Evolutionary conservation across 2,329 filamentous ascomycete species (phyloP).

Genomic region (Aureobasidium sp.): DNA sequence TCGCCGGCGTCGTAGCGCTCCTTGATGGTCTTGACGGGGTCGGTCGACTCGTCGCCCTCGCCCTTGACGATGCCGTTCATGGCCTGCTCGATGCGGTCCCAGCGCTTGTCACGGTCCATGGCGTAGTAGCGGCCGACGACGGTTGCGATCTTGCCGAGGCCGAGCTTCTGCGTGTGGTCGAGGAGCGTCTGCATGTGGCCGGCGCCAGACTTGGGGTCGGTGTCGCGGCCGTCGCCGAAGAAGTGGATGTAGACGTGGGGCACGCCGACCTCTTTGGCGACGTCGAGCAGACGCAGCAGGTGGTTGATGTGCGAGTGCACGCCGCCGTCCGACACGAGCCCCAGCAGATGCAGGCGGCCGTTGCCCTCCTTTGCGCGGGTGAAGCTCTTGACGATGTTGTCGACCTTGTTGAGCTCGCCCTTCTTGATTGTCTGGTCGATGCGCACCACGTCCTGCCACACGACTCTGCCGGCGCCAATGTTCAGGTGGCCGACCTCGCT

Average conservation of each 20-base stretch:
- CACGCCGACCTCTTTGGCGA: slow-evolving; percentile 80
- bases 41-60: slow-evolving; percentile 77
- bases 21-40: slow-evolving; percentile 80
- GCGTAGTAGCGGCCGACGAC: slow-evolving; percentile 94
- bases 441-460: slow-evolving; percentile 88
- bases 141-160: slow-evolving; percentile 79
- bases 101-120: slow-evolving; percentile 99
- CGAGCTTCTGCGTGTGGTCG: slow-evolving; percentile 73
- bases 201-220: slow-evolving; percentile 88
- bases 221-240: slow-evolving; percentile 96
- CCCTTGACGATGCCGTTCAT: slow-evolving; percentile 80
- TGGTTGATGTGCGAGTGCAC: slow-evolving; percentile 96
- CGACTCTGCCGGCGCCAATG: slow-evolving; percentile 93
- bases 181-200: slow-evolving; percentile 84
- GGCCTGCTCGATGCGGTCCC: slow-evolving; percentile 87
- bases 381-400: slow-evolving; percentile 72
- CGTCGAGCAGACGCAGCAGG: slow-evolving; percentile 76
- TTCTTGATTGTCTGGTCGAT: slow-evolving; percentile 93
- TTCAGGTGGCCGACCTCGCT: slow-evolving; percentile 98
- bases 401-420: slow-evolving; percentile 65
- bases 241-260: slow-evolving; percentile 97
- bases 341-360: slow-evolving; percentile 84
- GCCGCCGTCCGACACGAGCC: slow-evolving; percentile 89
- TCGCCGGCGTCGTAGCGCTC: slow-evolving; percentile 81
- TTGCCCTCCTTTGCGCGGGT: slow-evolving; percentile 77